phyloP scores from a whole-genome alignment of 2,329 filamentous ascomycete genomes.

The Davidsoniella neocaledoniae region DNA sequence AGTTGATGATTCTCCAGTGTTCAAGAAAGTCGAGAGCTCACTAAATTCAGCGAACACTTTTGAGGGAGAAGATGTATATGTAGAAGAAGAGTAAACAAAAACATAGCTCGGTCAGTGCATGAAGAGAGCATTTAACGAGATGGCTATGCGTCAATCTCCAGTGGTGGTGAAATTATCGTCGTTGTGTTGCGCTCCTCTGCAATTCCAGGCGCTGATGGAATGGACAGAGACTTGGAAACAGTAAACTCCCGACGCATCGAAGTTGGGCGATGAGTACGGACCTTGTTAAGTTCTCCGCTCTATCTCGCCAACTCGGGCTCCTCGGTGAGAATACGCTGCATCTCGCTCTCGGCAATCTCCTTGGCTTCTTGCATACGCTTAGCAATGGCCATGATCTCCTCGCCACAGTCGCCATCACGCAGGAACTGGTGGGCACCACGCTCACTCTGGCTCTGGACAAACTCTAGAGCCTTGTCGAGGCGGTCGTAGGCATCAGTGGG shows the following conservation, averaged over 20 bases:
- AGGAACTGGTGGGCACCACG: slow-evolving; percentile 77
- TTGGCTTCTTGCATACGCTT: slow-evolving; percentile 47
- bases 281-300: slow-evolving; percentile 23
- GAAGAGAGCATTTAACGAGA: no score
- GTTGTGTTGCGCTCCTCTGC: no score
- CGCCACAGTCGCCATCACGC: slow-evolving; percentile 70
- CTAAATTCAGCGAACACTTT: no score
- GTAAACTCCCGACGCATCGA: slow-evolving; percentile 31
- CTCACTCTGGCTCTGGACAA: slow-evolving; percentile 67
- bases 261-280: slow-evolving; percentile 33
- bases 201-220: no score
- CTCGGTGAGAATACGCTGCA: slow-evolving; percentile 37
- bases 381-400: slow-evolving; percentile 56
- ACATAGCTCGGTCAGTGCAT: no score
- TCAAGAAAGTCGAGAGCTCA: no score
- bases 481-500: slow-evolving; percentile 45
- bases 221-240: no score
- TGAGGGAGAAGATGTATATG: no score
- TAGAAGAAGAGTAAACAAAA: no score
- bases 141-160: no score
- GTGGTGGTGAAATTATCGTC: no score
- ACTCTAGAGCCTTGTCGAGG: slow-evolving; percentile 63
- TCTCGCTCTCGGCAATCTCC: slow-evolving; percentile 41
- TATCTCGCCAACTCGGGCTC: slow-evolving; percentile 29
- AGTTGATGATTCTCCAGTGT: no score